Evolutionary conservation across 345 rosid species (phyloP).

Genomic region (Eucalyptus regnans): DNA sequence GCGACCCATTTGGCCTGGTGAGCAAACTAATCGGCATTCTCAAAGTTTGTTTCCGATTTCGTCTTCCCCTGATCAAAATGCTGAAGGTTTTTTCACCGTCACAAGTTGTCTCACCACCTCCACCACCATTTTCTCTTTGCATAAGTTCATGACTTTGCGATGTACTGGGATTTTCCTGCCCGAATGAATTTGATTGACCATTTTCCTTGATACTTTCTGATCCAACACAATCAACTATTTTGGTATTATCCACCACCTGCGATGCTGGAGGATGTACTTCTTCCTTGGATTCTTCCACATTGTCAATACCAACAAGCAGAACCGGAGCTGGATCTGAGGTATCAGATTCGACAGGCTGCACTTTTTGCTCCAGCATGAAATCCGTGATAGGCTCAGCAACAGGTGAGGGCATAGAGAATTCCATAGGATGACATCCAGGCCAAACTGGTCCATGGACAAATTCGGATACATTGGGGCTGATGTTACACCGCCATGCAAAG

Average conservation of each 20-base stretch:
- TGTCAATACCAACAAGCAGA: constrained; percentile 45
- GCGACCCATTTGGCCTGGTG: constrained; percentile 82
- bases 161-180: constrained; percentile 7
- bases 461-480: constrained; percentile 43
- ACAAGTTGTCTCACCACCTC: constrained; percentile 17
- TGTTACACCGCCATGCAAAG: constrained; percentile 79
- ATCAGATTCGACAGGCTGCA: constrained; percentile 12
- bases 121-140: constrained; percentile 11
- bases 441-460: constrained; percentile 65
- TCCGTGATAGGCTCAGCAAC: constrained; percentile 54
- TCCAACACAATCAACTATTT: constrained; percentile 10
- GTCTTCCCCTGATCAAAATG: constrained; percentile 79
- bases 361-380: constrained; percentile 29
- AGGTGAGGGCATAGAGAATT: constrained; percentile 53
- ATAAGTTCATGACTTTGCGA: constrained; percentile 9
- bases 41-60: constrained; percentile 81
- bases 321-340: constrained; percentile 12
- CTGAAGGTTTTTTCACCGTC: constrained; percentile 79
- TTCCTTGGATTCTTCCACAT: constrained; percentile 19
- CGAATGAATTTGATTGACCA: constrained; percentile 5
- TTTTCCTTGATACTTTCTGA: constrained; percentile 21
- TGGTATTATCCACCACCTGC: constrained; percentile 15
- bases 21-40: constrained; percentile 92
- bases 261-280: constrained; percentile 21
- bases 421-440: constrained; percentile 61